Percentiles rank a stretch among this genome's conserved stretches.
Evolutionary conservation across 352 stramenopile genomes (phyloP).

Genomic region (Elongisporangium undulatum): DNA sequence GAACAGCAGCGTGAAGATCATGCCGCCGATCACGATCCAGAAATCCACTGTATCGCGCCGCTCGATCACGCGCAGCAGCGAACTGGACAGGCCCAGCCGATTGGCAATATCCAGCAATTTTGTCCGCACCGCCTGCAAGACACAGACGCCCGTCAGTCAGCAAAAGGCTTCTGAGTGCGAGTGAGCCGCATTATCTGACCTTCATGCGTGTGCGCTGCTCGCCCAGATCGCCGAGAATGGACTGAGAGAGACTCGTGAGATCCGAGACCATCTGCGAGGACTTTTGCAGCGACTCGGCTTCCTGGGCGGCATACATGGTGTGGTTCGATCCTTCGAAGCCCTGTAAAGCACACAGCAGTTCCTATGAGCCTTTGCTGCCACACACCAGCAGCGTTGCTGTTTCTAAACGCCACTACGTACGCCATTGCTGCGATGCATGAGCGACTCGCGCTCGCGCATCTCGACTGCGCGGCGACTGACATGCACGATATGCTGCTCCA

Average conservation of each 20-base stretch:
- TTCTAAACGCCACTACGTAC: slow-evolving; percentile 26
- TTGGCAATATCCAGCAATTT: slow-evolving; percentile 85
- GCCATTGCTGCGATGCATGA: slow-evolving; percentile 57
- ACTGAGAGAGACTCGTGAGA: slow-evolving; percentile 63
- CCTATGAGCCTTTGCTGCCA: background rate
- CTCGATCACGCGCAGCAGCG: slow-evolving; percentile 79
- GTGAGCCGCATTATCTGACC: slow-evolving; percentile 10
- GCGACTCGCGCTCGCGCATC: slow-evolving; percentile 64
- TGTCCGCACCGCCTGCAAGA: slow-evolving; percentile 54
- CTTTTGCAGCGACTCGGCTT: slow-evolving; percentile 72
- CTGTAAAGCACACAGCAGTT: slow-evolving; percentile 12
- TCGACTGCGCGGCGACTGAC: slow-evolving; percentile 63
- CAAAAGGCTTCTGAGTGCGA: background rate
- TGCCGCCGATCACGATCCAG: slow-evolving; percentile 81
- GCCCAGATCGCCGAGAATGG: slow-evolving; percentile 66
- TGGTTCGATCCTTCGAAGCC: slow-evolving; percentile 64
- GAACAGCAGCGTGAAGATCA: slow-evolving; percentile 80
- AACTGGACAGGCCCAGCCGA: slow-evolving; percentile 75
- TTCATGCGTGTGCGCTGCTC: slow-evolving; percentile 70
- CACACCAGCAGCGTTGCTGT: background rate
- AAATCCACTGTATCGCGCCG: slow-evolving; percentile 77
- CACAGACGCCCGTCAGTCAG: too few species aligned
- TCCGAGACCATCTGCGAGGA: slow-evolving; percentile 82
- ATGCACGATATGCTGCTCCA: slow-evolving; percentile 79
- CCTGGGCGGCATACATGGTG: slow-evolving; percentile 70